Evolutionary conservation across 2,329 filamentous ascomycete genomes (phyloP).

Genomic region (Alternaria ethzedia): DNA sequence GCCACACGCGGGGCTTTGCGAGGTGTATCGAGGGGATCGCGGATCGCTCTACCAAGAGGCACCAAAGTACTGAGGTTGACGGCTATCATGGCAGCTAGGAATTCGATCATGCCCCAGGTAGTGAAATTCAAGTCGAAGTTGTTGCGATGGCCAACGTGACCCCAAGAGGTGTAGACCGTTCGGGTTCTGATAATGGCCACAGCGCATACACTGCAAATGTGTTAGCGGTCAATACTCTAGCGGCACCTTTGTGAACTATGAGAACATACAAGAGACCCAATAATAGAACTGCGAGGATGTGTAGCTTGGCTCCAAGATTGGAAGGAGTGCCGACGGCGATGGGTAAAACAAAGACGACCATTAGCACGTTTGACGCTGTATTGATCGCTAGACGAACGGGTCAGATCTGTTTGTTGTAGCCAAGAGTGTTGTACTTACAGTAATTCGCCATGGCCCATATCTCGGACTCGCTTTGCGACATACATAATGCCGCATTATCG

Average conservation of each 20-base stretch:
- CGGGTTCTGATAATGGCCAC: slow-evolving; percentile 48
- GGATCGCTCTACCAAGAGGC: slow-evolving; percentile 1
- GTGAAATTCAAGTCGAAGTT: slow-evolving; percentile 7
- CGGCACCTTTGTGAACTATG: slow-evolving; percentile 36
- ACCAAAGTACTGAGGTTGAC: slow-evolving; percentile 5
- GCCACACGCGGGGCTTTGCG: neutral
- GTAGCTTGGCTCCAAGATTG: neutral
- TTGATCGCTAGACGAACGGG: neutral
- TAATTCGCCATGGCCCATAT: slow-evolving; percentile 56
- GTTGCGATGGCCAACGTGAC: neutral
- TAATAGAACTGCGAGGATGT: slow-evolving; percentile 43
- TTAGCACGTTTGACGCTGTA: slow-evolving; percentile 39
- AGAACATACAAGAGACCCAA: slow-evolving; percentile 49
- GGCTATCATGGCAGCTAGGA: slow-evolving; percentile 9
- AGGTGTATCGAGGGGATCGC: neutral
- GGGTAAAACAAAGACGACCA: slow-evolving; percentile 29
- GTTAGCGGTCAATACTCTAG: slow-evolving; percentile 19
- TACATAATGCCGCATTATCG: slow-evolving; percentile 10
- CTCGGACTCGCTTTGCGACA: slow-evolving; percentile 49
- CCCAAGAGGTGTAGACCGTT: slow-evolving; percentile 15
- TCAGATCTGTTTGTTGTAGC: neutral
- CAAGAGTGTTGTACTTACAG: slow-evolving; percentile 26
- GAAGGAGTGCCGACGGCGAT: neutral
- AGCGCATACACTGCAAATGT: slow-evolving; percentile 46
- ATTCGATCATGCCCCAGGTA: slow-evolving; percentile 13